A percentile compares a stretch with the other conserved stretches of the same genome.
Conservation (phyloP, 2,329 filamentous ascomycete species). For the Macrophomina pseudophaseolina region DNA sequence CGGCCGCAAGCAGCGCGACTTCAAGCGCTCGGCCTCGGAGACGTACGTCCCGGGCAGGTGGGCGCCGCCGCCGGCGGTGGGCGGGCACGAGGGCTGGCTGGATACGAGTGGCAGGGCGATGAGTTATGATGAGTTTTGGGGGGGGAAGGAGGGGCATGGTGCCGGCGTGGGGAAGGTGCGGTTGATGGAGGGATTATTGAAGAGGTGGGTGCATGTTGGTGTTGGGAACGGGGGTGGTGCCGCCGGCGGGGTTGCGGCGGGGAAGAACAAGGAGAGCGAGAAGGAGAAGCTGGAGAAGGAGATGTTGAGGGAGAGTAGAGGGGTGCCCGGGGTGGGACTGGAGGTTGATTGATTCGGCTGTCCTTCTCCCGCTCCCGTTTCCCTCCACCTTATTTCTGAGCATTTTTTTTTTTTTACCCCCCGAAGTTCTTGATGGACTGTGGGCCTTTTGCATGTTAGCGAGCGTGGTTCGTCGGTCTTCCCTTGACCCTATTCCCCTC, state of each 20-base stretch:
- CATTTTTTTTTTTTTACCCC: neutral
- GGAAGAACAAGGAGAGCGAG: neutral
- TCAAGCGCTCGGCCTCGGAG: neutral
- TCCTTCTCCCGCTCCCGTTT: too few species aligned
- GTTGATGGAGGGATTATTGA: neutral
- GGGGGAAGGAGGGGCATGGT: neutral
- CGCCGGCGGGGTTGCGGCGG: neutral
- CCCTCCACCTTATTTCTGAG: too few species aligned
- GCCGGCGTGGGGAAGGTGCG: neutral
- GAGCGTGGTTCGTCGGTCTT: too few species aligned
- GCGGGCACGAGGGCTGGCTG: neutral
- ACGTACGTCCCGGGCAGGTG: constrained; percentile 4
- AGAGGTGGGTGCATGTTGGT: neutral
- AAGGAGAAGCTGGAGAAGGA: neutral
- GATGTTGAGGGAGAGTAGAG: neutral
- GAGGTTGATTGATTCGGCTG: neutral
- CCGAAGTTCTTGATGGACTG: too few species aligned
- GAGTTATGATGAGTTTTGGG: constrained; percentile 7
- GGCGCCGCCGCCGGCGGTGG: neutral
- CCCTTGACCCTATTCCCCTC: too few species aligned
- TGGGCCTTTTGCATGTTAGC: too few species aligned
- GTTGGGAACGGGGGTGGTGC: neutral
- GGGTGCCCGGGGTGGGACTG: neutral
- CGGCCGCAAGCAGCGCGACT: constrained; percentile 1
- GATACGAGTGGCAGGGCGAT: constrained; percentile 7